These are phyloP conservation scores for Brassica napus DNA, from an alignment of 345 rosid genomes.

Conservation along the genomic window DNA sequence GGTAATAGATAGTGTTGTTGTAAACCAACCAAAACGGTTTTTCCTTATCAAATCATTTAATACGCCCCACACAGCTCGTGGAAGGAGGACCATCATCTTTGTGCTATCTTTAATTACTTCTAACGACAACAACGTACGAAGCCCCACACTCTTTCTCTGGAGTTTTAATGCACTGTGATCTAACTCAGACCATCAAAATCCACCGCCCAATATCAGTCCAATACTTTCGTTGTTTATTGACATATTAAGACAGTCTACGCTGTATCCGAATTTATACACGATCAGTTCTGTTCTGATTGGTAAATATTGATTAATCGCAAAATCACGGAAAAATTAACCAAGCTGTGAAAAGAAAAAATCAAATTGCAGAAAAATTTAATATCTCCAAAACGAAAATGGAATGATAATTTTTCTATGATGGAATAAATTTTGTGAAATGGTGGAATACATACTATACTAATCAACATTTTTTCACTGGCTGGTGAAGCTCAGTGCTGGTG, in stretches of 20 bases:
- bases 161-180: constrained; percentile 18
- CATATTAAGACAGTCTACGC: background rate
- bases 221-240: background rate
- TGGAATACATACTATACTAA: no score
- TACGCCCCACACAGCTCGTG: background rate
- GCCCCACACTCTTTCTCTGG: background rate
- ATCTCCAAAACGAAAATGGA: no score
- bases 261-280: background rate
- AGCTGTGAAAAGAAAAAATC: no score
- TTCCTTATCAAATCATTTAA: background rate
- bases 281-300: background rate
- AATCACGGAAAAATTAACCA: no score
- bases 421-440: no score
- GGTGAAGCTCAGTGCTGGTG: background rate
- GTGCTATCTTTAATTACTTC: background rate
- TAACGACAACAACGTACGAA: background rate
- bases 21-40: constrained; percentile 15
- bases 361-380: no score
- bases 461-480: background rate
- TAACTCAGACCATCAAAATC: background rate
- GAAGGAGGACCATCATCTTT: background rate
- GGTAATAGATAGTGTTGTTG: background rate
- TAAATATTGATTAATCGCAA: no score
- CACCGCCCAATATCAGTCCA: background rate
- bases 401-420: no score